Evolutionary conservation across 2,329 filamentous ascomycete genomes (phyloP).

Genomic region (Gaeumannomyces tritici): DNA sequence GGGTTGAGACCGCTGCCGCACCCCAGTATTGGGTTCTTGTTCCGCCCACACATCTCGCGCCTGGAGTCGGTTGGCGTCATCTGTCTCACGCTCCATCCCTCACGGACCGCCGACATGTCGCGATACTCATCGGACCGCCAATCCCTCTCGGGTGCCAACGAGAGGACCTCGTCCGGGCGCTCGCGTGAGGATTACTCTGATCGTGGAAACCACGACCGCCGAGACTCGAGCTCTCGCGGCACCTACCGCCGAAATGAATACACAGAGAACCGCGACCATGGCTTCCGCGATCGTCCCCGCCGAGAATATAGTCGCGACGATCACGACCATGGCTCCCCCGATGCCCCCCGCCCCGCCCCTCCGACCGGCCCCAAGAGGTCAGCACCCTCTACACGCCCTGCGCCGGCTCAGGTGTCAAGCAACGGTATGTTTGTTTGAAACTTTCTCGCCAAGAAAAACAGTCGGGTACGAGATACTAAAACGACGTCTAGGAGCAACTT

Average conservation of each 20-base stretch:
- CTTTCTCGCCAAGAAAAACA: no score
- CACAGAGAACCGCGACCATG: conserved; percentile 1
- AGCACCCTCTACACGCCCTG: neutral
- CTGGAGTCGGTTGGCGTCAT: no score
- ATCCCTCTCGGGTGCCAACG: neutral
- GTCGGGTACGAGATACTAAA: no score
- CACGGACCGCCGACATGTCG: neutral
- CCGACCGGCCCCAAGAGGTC: neutral
- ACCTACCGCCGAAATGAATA: neutral
- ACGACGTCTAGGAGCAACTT: no score
- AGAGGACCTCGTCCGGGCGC: neutral
- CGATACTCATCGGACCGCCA: neutral
- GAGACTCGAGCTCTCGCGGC: no score
- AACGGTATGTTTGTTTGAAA: neutral
- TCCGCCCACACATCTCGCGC: no score
- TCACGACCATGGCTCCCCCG: neutral
- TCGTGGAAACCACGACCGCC: no score
- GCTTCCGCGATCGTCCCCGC: no score
- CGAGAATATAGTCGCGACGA: no score
- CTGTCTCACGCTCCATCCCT: neutral
- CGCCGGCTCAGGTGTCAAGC: neutral
- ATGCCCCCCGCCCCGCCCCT: no score
- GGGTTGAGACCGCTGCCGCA: neutral
- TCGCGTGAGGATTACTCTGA: neutral
- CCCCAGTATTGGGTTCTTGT: no score